Base-by-base conservation (phyloP, 2,329 filamentous ascomycete genomes). In the Fusarium papillatum region DNA sequence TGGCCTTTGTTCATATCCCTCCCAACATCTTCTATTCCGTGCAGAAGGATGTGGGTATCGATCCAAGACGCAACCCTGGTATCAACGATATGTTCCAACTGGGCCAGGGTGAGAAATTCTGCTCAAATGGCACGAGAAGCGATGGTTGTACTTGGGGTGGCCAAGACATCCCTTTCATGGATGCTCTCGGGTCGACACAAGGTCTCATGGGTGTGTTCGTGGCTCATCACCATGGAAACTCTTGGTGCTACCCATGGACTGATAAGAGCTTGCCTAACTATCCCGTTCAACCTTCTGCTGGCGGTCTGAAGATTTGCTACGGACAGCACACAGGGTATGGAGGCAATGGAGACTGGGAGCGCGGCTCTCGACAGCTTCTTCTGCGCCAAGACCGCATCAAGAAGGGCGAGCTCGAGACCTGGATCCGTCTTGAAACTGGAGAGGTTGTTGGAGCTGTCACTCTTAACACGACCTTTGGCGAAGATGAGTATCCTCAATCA, bases 301-400 rank as follows among this genome's bases (percentile, higher is more conserved):
- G 84, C 48, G 85, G 84, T 2, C 71, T 82, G 26, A 81, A 83
- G 53, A 69, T 87, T 16, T 87, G 86, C 72, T 93, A 91, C 78
- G 90, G 90, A 3, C 88, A 92, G 72, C 91, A 92, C 73, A 88
- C 89, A 0, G 92, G 92, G 2, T 93, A 93, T 67, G 92, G 92
- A 1, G 92, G 92, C 0, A 93, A 93, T 73, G 90, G 91, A 0
- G 84, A 85, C 43, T 92, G 88, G 88, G 86, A 87, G 7, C 87
- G 91, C 0, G 92, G 91, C 2, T 86, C 87, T 11, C 84, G 90
- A 1, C 75, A 78, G 55, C 34, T 78, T 8, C 64, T 73, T 8
- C 26, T 78, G 13, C 67, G 41, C 2, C 62, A 68, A 19, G 75
- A 76, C 29, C 87, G 90, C 70, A 81, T 92, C 29, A 74, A 84